A percentile compares a stretch with the other conserved stretches of the same genome.
These are phyloP conservation scores for Solanum chiquidenum DNA, from an alignment of 257 asterid genomes.

Conservation along the genomic window DNA sequence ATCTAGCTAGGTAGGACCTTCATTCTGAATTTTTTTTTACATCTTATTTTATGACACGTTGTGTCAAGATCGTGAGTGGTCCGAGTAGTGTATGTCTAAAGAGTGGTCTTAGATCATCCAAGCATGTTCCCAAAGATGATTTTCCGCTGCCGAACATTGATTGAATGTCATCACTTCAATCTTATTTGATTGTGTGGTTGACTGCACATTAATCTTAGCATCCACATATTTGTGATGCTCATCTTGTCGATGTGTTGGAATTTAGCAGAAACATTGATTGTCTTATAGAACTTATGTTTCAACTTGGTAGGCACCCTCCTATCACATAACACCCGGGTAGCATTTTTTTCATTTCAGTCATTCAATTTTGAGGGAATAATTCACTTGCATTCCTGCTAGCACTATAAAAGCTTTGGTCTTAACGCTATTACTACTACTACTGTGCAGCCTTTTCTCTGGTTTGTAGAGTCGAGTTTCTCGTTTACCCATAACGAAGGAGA, in stretches of 20 bases:
- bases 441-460: not conserved
- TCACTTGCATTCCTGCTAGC: not conserved
- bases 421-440: not conserved
- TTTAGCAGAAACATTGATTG: not conserved
- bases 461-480: not conserved
- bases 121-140: not conserved
- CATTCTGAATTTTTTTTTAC: not conserved
- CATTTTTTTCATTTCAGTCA: not conserved
- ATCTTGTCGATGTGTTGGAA: not conserved
- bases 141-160: not conserved
- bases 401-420: not conserved
- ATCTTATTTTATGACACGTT: not conserved
- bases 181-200: not conserved
- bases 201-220: not conserved
- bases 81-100: not conserved
- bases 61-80: not conserved
- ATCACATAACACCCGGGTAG: not conserved
- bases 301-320: not conserved
- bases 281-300: not conserved
- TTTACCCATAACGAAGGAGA: not conserved
- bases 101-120: not conserved
- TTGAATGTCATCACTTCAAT: not conserved
- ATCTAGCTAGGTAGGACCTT: not conserved
- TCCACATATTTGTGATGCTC: not conserved
- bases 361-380: not conserved